Evolutionary conservation across 768 basidiomycete genomes (phyloP), one percentile per base, ranked within the genome.

Genomic region (Aureoboletus auriporus): DNA sequence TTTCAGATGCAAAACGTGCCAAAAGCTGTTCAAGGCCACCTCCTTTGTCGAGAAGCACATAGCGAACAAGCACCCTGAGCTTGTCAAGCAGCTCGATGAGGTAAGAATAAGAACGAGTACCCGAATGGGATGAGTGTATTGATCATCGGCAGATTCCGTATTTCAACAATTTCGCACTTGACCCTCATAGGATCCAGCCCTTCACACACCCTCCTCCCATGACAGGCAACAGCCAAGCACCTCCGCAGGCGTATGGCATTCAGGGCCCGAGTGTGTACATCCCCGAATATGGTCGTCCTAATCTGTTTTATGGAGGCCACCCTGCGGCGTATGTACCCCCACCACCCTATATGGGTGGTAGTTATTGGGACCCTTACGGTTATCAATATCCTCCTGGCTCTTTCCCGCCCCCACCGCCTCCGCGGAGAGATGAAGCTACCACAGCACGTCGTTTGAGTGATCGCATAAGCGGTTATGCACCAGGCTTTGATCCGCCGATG

Each of bases 1-100:
- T 65, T 98, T 89, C 72, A 79, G 96, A 54, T 99, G 96, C 74
- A 95, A 91, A 74, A 85, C 84, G 27, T 99, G 96, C 69, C 86
- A 84, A 69, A 99, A 99, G 73, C 76, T 98, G 17, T 99, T 99
- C 84, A 94, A 94, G 67, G 96, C 93, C 5, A 87, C 89, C 30
- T 83, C 93, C 23, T 99, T 97, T 69, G 89, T 98, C 41, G 92
- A 95, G 71, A 98, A 98, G 75, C 96, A 99, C 65, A 85, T 99
- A 52, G 80, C 85, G 11, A 92, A 94, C 66, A 98, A 98, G 66
- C 96, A 99, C 64, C 74, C 86, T 10, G 90, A 96, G 51, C 72
- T 91, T 13, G 79, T 94, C 49, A 88, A 86, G 56, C 71, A 76
- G 43, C 79, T 97, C 14, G 91, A 93, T 36, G 88, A 94, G 61